Percentiles rank a stretch among this genome's conserved stretches.
These are phyloP conservation scores for Pythium phragmiticola DNA, from an alignment of 352 stramenopile genomes.

Conservation along the genomic window DNA sequence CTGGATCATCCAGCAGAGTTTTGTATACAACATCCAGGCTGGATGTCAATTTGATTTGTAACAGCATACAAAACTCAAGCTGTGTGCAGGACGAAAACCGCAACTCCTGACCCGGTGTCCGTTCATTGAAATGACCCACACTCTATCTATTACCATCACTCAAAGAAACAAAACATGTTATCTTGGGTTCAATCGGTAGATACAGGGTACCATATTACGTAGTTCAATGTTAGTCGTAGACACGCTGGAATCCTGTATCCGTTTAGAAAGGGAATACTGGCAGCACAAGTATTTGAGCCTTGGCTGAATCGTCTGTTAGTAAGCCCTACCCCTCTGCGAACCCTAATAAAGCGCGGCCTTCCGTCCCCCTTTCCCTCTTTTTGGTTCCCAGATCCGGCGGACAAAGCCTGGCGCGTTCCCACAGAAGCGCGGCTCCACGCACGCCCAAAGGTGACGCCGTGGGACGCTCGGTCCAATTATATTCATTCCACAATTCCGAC, in stretches of 20 bases:
- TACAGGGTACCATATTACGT: no score
- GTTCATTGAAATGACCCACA: constrained; percentile 6
- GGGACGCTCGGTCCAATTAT: background rate
- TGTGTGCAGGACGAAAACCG: background rate
- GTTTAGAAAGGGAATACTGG: background rate
- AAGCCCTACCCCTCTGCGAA: constrained; percentile 10
- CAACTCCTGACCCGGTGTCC: constrained; percentile 8
- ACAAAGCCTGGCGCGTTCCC: constrained; percentile 19
- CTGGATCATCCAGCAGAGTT: background rate
- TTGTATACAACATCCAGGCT: no score
- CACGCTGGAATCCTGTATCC: background rate
- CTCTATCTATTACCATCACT: constrained; percentile 6
- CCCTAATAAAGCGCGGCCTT: constrained; percentile 18
- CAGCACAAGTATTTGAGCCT: constrained; percentile 1
- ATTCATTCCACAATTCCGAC: constrained; percentile 15
- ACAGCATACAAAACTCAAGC: constrained; percentile 9
- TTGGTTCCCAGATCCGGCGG: constrained; percentile 4
- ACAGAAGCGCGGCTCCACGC: constrained; percentile 8
- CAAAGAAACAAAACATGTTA: background rate
- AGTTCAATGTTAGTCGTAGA: no score
- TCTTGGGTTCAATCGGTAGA: no score
- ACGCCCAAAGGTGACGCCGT: background rate
- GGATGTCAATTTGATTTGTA: constrained; percentile 13
- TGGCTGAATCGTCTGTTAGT: constrained; percentile 9
- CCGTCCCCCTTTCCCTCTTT: constrained; percentile 7